Conservation (phyloP, 2,329 filamentous ascomycete species). For the Boeremia exigua region DNA sequence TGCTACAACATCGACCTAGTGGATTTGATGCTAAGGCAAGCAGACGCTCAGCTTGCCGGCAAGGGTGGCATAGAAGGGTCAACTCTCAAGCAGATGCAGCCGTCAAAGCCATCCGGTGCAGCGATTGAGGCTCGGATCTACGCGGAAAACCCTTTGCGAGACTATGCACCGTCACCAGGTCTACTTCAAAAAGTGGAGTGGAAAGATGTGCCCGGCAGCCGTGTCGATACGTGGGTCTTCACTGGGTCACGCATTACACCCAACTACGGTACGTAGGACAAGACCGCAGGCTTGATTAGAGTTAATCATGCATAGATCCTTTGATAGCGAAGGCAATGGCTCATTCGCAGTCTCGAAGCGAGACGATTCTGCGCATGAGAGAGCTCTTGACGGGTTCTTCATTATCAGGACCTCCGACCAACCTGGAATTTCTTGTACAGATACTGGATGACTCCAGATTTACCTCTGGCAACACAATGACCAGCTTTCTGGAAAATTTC, state of each 20-base stretch:
- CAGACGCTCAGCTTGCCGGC: slow-evolving; percentile 57
- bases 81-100: slow-evolving; percentile 53
- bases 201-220: slow-evolving; percentile 55
- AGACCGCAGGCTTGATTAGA: background rate
- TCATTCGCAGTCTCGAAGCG: slow-evolving; percentile 51
- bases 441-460: slow-evolving; percentile 59
- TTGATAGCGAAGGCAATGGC: slow-evolving; percentile 66
- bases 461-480: slow-evolving; percentile 59
- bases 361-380: slow-evolving; percentile 55
- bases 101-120: slow-evolving; percentile 51
- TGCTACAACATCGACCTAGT: slow-evolving; percentile 63
- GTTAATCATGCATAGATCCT: slow-evolving; percentile 49
- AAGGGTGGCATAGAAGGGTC: slow-evolving; percentile 53
- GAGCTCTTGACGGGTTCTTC: slow-evolving; percentile 53
- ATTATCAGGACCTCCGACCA: slow-evolving; percentile 62
- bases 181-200: slow-evolving; percentile 64
- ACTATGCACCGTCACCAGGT: slow-evolving; percentile 66
- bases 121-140: slow-evolving; percentile 64
- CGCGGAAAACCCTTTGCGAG: slow-evolving; percentile 64
- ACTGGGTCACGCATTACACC: slow-evolving; percentile 63
- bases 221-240: slow-evolving; percentile 70
- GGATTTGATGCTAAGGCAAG: slow-evolving; percentile 62
- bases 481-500: slow-evolving; percentile 62
- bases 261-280: slow-evolving; percentile 56
- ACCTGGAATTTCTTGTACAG: slow-evolving; percentile 61